Percentiles rank a stretch among this genome's conserved stretches.
Evolutionary conservation across 129 eudicot species (phyloP).

Genomic region (Silybum marianum): DNA sequence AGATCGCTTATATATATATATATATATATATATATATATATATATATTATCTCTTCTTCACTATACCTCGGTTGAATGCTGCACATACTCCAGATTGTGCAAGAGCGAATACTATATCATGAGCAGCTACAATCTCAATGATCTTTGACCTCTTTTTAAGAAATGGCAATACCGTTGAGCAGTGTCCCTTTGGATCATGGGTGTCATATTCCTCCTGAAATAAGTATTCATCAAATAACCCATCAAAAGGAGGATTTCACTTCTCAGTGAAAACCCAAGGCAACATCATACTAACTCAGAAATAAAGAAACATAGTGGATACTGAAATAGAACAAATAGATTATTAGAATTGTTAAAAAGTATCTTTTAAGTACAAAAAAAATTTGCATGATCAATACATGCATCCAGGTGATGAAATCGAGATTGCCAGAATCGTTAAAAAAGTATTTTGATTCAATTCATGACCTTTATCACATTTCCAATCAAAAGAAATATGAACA

Average conservation of each 20-base stretch:
- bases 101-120: conserved; percentile 85
- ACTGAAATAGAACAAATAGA: not conserved
- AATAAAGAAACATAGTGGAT: not conserved
- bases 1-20: not conserved
- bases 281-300: not conserved
- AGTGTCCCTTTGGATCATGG: conserved; percentile 83
- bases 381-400: not conserved
- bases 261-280: not conserved
- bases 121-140: conserved; percentile 91
- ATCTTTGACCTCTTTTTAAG: conserved; percentile 73
- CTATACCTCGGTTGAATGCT: conserved; percentile 85
- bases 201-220: conserved; percentile 85
- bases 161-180: conserved; percentile 65
- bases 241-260: not conserved
- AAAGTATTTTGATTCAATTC: conserved; percentile 4
- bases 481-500: not conserved
- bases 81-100: conserved; percentile 96
- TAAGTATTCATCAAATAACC: conserved; percentile 10
- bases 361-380: conserved; percentile 1
- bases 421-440: not conserved
- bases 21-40: no score
- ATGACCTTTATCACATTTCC: not conserved
- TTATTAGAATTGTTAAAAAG: not conserved
- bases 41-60: no score
- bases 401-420: not conserved